Evolutionary conservation across 179 eudicot species (phyloP), one percentile per base, ranked within the genome.

Genomic region (Vitellaria paradoxa): DNA sequence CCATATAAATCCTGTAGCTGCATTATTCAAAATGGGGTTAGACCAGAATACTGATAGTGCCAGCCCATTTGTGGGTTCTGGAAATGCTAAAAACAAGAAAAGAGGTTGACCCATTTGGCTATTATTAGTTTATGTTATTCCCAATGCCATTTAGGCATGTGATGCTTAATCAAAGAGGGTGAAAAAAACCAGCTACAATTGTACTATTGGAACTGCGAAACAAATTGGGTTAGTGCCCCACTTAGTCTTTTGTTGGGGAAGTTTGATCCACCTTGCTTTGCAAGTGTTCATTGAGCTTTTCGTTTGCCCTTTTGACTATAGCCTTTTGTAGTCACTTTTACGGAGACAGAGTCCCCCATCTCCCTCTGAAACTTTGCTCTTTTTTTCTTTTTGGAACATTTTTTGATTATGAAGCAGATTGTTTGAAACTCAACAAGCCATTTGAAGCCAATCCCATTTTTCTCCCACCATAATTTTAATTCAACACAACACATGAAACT

Each of bases 101-200:
- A 7, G 61, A 26, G 47, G 21, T 75, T 63, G 70, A 63, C 78
- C 78, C 70, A 63, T 49, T 75, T 63, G 78, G 23, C 49, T 49
- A 49, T 79, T 68, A 67, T 73, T 79, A 73, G 61, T 66, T 26
- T 42, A 14, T 79, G 77, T 60, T 23, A 73, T 79, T 79, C 73
- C 77, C 81, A 79, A 79, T 66, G 77, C 77, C 76, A 73, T 57
- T 79, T 52, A 65, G 46, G 73, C 73, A 79, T 79, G 77, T 79
- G 78, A 79, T 26, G 15, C 52, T 61, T 59, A 62, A 73, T 73
- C 60, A 79, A 67, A 56, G 37, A 66, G 30, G 30, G 46, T 21
- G 18, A 64, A 65, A 73, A 72, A 53, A 18, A 30, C 37, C 37
- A 30, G 37, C 37, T 50, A 50, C 12, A 24, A 17, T 18, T 57